Percentiles rank a stretch among this genome's conserved stretches.
Evolutionary conservation across 352 stramenopile species (phyloP).

Genomic region (Phytophthora aleatoria): DNA sequence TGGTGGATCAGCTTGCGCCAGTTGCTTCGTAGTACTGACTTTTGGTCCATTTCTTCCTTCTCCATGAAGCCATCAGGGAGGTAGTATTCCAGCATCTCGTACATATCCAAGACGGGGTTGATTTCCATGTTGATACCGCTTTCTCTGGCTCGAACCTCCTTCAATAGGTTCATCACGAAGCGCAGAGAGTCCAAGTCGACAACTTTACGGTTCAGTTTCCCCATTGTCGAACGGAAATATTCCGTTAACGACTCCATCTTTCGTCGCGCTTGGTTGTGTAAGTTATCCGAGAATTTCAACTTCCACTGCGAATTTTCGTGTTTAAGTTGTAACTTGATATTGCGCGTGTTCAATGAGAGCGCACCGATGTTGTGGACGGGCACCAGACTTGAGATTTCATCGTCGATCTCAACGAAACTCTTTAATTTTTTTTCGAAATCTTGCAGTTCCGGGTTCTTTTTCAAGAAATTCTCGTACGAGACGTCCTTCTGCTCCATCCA

Average conservation of each 20-base stretch:
- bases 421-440: slow-evolving; percentile 97
- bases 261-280: slow-evolving; percentile 93
- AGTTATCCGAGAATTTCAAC: slow-evolving; percentile 96
- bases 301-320: slow-evolving; percentile 98
- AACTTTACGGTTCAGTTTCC: slow-evolving; percentile 94
- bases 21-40: slow-evolving; percentile 96
- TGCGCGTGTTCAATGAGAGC: slow-evolving; percentile 96
- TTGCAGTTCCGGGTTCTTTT: slow-evolving; percentile 94
- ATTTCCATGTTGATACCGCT: slow-evolving; percentile 99
- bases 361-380: slow-evolving; percentile 96
- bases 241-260: slow-evolving; percentile 96
- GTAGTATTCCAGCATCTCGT: slow-evolving; percentile 97
- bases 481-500: slow-evolving; percentile 98
- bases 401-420: slow-evolving; percentile 95
- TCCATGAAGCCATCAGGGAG: slow-evolving; percentile 97
- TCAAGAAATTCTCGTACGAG: slow-evolving; percentile 95
- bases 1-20: slow-evolving; percentile 98
- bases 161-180: slow-evolving; percentile 98
- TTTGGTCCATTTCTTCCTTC: slow-evolving; percentile 99
- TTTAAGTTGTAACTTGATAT: slow-evolving; percentile 97
- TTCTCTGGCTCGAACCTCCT: slow-evolving; percentile 97
- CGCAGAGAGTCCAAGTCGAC: slow-evolving; percentile 96
- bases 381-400: slow-evolving; percentile 90
- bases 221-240: slow-evolving; percentile 95
- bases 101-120: slow-evolving; percentile 98